Base-by-base conservation (phyloP, 805 yeast species). In the Candida yuanshanica region DNA sequence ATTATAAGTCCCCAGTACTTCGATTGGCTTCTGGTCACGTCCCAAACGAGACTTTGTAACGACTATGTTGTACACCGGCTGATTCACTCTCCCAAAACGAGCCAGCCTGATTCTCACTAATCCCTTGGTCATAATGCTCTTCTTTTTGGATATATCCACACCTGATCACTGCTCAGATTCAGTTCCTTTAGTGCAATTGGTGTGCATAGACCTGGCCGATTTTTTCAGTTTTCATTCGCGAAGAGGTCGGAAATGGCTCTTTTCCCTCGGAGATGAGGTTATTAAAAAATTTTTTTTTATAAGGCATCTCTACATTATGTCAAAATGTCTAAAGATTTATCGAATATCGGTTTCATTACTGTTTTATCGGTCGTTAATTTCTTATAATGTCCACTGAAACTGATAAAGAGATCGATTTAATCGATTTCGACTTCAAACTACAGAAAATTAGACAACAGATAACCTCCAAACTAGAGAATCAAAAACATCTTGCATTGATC, bases 1-100 rank as follows among this genome's bases (percentile, higher is more conserved):
- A 56, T 88, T 80, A 60, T 88, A 93, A 2, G 96, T 88, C 23
- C 99, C 99, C 47, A 93, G 65, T 10, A 93, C 99, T 64, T 93
- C 99, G 35, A 93, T 81, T 11, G 99, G 99, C 51, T 84, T 75
- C 41, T 79, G 79, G 62, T 87, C 89, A 51, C 95, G 73, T n/a
- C 88, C 93, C n/a, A 80, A 72, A 44, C 72, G 58, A 41, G 79
- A 75, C 48, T 82, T 79, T 5, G 95, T 78, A 12, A 91, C 96
- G 12, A 91, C 96, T 40, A 93, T 89, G 64, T 93, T 93, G 69
- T 88, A 93, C 4, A 84, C 69, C 0, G 99, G 99, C 47, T 78
- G 81, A 61, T 83, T 82, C 52, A 74, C 81, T 62, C 97, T 79
- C 26, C 99, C 99, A 65, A 91, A 89, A 48, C 97, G 73, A 37